These are phyloP conservation scores for Psilocybe subaeruginosa DNA, from an alignment of 768 basidiomycete species.

Conservation along the genomic window DNA sequence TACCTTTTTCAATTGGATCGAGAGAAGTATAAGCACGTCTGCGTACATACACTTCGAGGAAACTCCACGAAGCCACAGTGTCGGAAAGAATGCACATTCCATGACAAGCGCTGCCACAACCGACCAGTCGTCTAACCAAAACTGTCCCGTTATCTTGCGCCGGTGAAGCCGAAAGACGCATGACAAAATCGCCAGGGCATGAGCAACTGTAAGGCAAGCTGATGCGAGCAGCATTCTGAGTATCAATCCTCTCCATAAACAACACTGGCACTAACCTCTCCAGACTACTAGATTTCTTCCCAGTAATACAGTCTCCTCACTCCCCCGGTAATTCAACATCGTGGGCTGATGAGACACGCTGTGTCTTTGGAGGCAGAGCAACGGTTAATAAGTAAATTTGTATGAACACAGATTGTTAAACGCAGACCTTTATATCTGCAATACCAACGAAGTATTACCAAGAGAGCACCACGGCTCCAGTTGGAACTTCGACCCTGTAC, in stretches of 20 bases:
- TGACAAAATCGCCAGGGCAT: constrained; percentile 15
- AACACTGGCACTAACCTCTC: constrained; percentile 7
- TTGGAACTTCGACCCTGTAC: no score
- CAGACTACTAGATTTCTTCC: constrained; percentile 5
- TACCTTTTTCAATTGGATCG: not conserved
- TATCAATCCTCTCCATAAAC: not conserved
- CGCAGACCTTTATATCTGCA: not conserved
- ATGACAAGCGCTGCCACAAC: constrained; percentile 15
- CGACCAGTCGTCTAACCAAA: constrained; percentile 25
- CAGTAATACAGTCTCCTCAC: not conserved
- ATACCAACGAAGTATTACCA: not conserved
- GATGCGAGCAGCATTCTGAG: not conserved
- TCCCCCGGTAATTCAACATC: not conserved
- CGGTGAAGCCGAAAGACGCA: constrained; percentile 20
- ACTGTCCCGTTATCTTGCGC: constrained; percentile 17
- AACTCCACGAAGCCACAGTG: constrained; percentile 13
- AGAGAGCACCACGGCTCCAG: not conserved
- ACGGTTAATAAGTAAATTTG: no score
- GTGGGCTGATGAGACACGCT: no score
- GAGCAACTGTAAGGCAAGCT: constrained; percentile 12
- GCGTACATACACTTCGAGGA: not conserved
- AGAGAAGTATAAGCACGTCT: not conserved
- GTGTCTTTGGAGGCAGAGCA: no score
- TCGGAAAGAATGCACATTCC: constrained; percentile 17
- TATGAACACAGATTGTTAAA: no score